Evolutionary conservation across 2,329 filamentous ascomycete genomes (phyloP).

Genomic region (Lecanicillium sp.): DNA sequence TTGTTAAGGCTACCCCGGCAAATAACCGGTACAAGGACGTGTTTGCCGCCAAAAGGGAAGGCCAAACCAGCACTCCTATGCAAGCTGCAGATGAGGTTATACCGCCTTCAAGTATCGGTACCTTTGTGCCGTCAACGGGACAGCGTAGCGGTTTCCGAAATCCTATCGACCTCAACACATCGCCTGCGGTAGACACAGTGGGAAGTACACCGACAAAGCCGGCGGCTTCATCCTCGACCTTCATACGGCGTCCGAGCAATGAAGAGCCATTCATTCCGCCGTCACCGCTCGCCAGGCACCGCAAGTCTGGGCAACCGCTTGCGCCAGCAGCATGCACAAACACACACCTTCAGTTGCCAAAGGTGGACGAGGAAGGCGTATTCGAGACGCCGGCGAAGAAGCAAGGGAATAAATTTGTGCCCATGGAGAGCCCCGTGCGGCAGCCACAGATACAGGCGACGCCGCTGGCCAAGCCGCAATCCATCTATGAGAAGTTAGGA

Average conservation of each 20-base stretch:
- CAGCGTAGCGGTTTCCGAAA: conserved; percentile 23
- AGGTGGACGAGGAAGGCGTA: conserved; percentile 14
- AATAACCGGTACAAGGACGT: conserved; percentile 47
- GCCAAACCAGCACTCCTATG: conserved; percentile 13
- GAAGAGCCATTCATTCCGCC: conserved; percentile 22
- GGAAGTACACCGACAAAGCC: conserved; percentile 10
- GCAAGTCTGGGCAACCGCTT: conserved; percentile 12
- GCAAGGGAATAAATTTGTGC: conserved; percentile 12
- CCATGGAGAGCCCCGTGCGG: conserved; percentile 10
- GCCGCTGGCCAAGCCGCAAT: conserved; percentile 22
- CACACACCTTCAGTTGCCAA: conserved; percentile 2
- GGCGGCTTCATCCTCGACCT: conserved; percentile 14
- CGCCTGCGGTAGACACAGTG: conserved; percentile 14
- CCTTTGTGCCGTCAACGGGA: conserved; percentile 34
- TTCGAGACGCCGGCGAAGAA: conserved; percentile 33
- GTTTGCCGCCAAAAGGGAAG: conserved; percentile 25
- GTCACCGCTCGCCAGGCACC: conserved; percentile 27
- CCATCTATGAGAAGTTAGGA: conserved; percentile 47
- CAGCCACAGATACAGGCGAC: conserved; percentile 8
- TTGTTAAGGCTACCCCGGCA: conserved; percentile 52
- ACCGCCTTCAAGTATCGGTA: conserved; percentile 29
- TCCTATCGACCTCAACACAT: conserved; percentile 20
- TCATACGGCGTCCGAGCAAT: conserved; percentile 19
- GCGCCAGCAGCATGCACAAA: conserved; percentile 8
- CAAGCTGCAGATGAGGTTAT: conserved; percentile 22